A percentile compares a stretch with the other conserved stretches of the same genome.
Conservation (phyloP, 1,284 basidiomycete genomes). For the Coniferiporia sulphurascens region DNA sequence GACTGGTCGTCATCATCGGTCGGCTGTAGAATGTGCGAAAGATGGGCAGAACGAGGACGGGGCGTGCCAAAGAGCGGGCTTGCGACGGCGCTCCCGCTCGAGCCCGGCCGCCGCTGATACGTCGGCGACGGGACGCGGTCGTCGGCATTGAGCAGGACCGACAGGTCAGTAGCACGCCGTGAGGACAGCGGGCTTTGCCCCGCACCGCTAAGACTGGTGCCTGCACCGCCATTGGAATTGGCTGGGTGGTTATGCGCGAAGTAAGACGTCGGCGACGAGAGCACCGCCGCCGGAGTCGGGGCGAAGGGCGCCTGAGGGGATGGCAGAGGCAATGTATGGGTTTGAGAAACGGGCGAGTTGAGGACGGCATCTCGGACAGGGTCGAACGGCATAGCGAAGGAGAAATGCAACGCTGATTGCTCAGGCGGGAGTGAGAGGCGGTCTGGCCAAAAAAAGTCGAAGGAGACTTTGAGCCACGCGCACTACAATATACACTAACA, state of each 20-base stretch:
- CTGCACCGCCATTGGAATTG: slow-evolving; percentile 21
- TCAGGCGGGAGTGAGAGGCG: background rate
- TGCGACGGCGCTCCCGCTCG: slow-evolving; percentile 11
- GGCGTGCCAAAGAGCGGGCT: slow-evolving; percentile 15
- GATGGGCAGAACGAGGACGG: slow-evolving; percentile 16
- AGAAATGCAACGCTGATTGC: background rate
- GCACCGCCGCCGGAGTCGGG: background rate
- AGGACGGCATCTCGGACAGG: slow-evolving; percentile 77
- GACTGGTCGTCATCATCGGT: slow-evolving; percentile 9
- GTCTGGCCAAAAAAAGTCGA: background rate
- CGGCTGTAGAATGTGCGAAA: slow-evolving; percentile 19
- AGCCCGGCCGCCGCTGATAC: slow-evolving; percentile 18
- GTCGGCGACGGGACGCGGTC: slow-evolving; percentile 25
- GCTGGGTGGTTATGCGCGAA: slow-evolving; percentile 9
- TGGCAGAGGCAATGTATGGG: slow-evolving; percentile 24
- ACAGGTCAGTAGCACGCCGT: slow-evolving; percentile 63
- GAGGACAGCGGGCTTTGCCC: slow-evolving; percentile 42
- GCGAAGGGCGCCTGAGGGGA: background rate
- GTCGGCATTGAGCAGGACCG: slow-evolving; percentile 63
- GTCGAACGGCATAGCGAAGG: slow-evolving; percentile 67
- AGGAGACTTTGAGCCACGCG: background rate
- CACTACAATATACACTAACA: background rate
- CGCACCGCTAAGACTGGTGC: slow-evolving; percentile 24
- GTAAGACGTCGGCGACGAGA: slow-evolving; percentile 16
- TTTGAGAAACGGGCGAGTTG: slow-evolving; percentile 49